Conservation (phyloP, 805 yeast species). For the Lachancea nothofagi region DNA sequence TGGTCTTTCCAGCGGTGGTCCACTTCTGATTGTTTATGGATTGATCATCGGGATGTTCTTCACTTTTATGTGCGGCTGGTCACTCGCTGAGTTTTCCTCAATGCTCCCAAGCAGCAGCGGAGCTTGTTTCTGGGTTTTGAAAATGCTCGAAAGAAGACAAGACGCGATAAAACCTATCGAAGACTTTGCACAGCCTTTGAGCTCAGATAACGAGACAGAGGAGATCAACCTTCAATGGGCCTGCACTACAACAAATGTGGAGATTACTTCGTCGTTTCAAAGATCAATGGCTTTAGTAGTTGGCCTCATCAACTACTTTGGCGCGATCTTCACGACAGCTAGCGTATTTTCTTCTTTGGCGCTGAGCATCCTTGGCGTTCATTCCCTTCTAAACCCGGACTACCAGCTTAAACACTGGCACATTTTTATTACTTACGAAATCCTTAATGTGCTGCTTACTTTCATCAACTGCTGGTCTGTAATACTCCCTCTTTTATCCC, state of each 20-base stretch:
- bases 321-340: constrained; percentile 57
- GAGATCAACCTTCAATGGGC: constrained; percentile 11
- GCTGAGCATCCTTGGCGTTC: constrained; percentile 47
- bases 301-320: constrained; percentile 60
- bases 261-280: constrained; percentile 12
- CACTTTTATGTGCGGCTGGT: constrained; percentile 43
- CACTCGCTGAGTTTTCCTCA: constrained; percentile 49
- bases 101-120: constrained; percentile 57
- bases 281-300: constrained; percentile 43
- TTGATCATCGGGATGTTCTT: constrained; percentile 45
- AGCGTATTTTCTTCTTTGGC: constrained; percentile 54
- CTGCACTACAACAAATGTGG: constrained; percentile 10
- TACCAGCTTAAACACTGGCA: constrained; percentile 46
- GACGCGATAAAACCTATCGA: background rate
- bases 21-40: constrained; percentile 52
- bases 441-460: constrained; percentile 39
- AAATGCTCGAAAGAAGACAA: constrained; percentile 34
- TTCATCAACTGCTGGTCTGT: constrained; percentile 47
- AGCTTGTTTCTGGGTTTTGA: constrained; percentile 54
- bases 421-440: constrained; percentile 45
- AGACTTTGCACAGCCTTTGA: background rate
- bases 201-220: constrained; percentile 4
- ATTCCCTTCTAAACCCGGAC: constrained; percentile 35
- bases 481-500: constrained; percentile 47
- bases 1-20: constrained; percentile 55